Base-by-base conservation (phyloP, 2,329 filamentous ascomycete species). In the Penicillium brasilianum region DNA sequence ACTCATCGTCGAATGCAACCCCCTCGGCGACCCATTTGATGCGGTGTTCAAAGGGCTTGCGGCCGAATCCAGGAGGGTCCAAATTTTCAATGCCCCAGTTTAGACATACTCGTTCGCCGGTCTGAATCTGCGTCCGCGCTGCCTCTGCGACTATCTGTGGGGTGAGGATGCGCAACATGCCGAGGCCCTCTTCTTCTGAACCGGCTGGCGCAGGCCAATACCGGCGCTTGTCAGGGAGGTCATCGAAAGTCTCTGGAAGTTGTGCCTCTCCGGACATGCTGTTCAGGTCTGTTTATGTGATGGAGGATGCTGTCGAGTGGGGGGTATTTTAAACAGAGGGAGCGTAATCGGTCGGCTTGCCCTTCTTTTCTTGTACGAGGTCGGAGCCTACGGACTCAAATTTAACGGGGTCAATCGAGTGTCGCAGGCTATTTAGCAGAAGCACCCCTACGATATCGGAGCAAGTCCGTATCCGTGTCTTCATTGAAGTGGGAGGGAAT, bases 61-160 rank as follows among this genome's bases (percentile, higher is more conserved):
- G 79, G 39, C 80, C 79, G 64, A 87, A 86, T 51, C 83, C 82
- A 57, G 76, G 74, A 13, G 72, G 73, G n/a, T 85, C 82, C 1
- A 87, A 74, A 67, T 87, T 86, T 52, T 81, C 80, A 41, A 87
- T 72, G 30, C 84, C 81, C 85, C 85, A 87, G 39, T 84, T 83
- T 25, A 88, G 72, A 53, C 82, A 82, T 22, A 86, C 80, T 25
- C 84, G 79, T 50, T 80, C 77, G 20, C 85, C 85, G 0, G 81
- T 83, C 43, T 77, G 76, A 66, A 87, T 86, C 68, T 85, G 81
- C 4, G 78, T 78, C 4, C 77, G 74, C 0, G 85, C 85, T 0
- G 83, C 80, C 14, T 77, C 75, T 10, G 82, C 81, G 1, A 87
- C 82, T 6, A 84, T 68, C 0, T 84, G 78, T 2, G 84, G 81